Evolutionary conservation across 495 filamentous ascomycete species (phyloP).

Genomic region (Xanthoparmelia taractica): DNA sequence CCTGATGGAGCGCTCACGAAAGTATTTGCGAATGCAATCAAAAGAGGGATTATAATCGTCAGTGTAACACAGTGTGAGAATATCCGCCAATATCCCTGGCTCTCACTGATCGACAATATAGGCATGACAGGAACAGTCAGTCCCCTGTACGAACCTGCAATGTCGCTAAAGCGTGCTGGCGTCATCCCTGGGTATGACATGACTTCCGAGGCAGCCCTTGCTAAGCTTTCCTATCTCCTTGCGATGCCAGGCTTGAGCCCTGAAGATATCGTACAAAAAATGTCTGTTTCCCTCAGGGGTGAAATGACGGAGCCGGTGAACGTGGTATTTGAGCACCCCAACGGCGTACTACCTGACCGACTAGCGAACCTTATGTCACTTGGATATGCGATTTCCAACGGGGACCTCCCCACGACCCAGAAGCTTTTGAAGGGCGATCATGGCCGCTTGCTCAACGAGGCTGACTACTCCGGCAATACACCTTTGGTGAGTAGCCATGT

Average conservation of each 20-base stretch:
- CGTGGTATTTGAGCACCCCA: constrained; percentile 64
- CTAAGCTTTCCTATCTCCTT: constrained; percentile 85
- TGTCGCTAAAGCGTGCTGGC: constrained; percentile 74
- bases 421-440: constrained; percentile 59
- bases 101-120: constrained; percentile 15
- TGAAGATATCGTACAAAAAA: constrained; percentile 56
- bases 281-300: constrained; percentile 71
- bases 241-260: constrained; percentile 56
- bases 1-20: constrained; percentile 76
- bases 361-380: constrained; percentile 58
- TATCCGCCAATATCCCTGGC: neutral
- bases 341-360: constrained; percentile 41
- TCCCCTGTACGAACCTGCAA: constrained; percentile 87
- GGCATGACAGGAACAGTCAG: constrained; percentile 76
- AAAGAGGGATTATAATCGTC: constrained; percentile 78
- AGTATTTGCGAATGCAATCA: constrained; percentile 68
- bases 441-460: constrained; percentile 62
- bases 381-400: constrained; percentile 72
- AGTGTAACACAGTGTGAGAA: constrained; percentile 83
- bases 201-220: constrained; percentile 88
- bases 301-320: constrained; percentile 72
- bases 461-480: constrained; percentile 89
- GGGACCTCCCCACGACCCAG: constrained; percentile 55
- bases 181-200: constrained; percentile 90
- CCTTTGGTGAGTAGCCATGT: constrained; percentile 48